Conservation (phyloP, 2,329 filamentous ascomycete species). For the Immersiporthe knoxdaviesiana region DNA sequence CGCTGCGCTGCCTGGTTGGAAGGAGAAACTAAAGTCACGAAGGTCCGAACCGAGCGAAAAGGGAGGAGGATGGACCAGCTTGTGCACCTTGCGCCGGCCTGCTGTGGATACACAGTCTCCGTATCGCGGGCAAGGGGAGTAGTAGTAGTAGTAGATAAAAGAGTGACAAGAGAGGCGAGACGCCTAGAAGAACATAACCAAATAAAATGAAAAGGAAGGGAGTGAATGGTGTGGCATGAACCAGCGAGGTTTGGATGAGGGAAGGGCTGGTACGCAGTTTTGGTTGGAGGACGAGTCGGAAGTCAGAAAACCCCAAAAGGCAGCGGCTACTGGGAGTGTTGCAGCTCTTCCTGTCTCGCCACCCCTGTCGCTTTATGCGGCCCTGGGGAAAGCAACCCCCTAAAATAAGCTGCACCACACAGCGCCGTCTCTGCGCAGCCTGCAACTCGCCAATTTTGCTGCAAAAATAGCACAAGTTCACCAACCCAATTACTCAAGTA, state of each 20-base stretch:
- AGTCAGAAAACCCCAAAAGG: slow-evolving; percentile 1
- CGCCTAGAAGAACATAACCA: neutral
- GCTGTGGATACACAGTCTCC: slow-evolving; percentile 3
- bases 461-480: no score
- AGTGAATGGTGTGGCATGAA: no score
- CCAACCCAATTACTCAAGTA: no score
- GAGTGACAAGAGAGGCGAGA: neutral
- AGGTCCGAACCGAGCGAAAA: slow-evolving; percentile 13
- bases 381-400: neutral
- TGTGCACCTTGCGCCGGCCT: slow-evolving; percentile 10
- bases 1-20: slow-evolving; percentile 6
- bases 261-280: neutral
- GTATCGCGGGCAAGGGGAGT: neutral
- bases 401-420: neutral
- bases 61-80: slow-evolving; percentile 17
- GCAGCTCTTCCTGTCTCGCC: neutral
- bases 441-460: no score
- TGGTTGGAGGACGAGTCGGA: neutral
- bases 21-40: slow-evolving; percentile 22
- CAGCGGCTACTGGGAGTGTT: neutral
- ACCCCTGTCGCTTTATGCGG: slow-evolving; percentile 10
- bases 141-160: neutral
- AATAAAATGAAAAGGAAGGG: neutral
- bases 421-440: no score
- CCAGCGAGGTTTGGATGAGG: neutral